phyloP scores from a whole-genome alignment of 306 rosid genomes.

The Gillenia trifoliata region DNA sequence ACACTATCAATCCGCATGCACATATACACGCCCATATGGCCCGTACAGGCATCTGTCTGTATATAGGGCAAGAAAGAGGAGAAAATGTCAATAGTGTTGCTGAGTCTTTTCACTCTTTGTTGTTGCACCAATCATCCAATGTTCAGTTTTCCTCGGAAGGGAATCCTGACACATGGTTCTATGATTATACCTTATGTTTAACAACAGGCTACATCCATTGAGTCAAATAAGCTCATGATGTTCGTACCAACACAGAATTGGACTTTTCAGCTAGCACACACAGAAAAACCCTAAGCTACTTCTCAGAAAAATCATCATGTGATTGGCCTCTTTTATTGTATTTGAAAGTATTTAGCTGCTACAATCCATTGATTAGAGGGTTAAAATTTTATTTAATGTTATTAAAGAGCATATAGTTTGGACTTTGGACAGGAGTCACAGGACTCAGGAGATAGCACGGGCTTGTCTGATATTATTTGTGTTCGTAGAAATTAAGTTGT shows the following conservation, averaged over 20 bases:
- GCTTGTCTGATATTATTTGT: not conserved
- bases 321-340: not conserved
- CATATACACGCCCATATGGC: not conserved
- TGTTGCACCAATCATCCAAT: not conserved
- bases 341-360: not conserved
- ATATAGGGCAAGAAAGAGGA: not conserved
- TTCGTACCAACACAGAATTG: not conserved
- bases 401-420: not conserved
- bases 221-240: not conserved
- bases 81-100: not conserved
- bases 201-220: not conserved
- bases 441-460: not conserved
- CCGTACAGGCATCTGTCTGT: not conserved
- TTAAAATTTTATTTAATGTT: not conserved
- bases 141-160: not conserved
- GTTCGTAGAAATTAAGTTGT: not conserved
- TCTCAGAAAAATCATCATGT: not conserved
- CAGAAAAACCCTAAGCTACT: not conserved
- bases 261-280: not conserved
- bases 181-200: not conserved
- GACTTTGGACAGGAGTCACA: not conserved
- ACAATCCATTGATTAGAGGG: not conserved
- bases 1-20: not conserved
- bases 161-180: not conserved
- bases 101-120: not conserved